Conservation (phyloP, 371 early-diverging fungal species). For the Blastocladiella emersonii region DNA sequence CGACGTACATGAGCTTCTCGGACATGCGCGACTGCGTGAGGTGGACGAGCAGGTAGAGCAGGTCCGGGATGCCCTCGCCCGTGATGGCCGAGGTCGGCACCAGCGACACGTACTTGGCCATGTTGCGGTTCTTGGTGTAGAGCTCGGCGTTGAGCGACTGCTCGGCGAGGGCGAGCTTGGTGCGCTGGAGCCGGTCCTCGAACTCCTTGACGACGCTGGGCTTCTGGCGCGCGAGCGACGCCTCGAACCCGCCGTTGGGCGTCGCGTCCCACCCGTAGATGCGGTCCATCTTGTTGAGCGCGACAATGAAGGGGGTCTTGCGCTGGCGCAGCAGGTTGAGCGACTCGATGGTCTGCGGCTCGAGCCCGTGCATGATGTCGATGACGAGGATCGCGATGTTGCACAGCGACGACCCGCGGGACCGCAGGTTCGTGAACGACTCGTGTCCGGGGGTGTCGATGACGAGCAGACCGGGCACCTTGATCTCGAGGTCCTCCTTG, state of each 20-base stretch:
- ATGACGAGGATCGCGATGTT: slow-evolving; percentile 99
- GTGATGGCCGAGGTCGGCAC: slow-evolving; percentile 99
- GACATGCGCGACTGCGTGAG: slow-evolving; percentile 94
- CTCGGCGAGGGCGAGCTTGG: slow-evolving; percentile 87
- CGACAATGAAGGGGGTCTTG: slow-evolving; percentile 99
- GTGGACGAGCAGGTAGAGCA: slow-evolving; percentile 83
- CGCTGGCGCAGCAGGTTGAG: slow-evolving; percentile 83
- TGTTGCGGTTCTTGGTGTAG: slow-evolving; percentile 94
- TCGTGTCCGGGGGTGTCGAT: slow-evolving; percentile 99
- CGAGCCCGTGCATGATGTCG: slow-evolving; percentile 99
- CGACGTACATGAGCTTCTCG: slow-evolving; percentile 87
- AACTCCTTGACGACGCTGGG: slow-evolving; percentile 75
- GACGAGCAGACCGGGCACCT: slow-evolving; percentile 95
- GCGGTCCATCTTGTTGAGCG: slow-evolving; percentile 99
- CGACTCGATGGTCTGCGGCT: slow-evolving; percentile 98
- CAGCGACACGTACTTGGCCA: slow-evolving; percentile 89
- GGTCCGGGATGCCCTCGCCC: slow-evolving; percentile 99
- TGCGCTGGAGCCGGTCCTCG: slow-evolving; percentile 64
- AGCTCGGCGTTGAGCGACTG: slow-evolving; percentile 93
- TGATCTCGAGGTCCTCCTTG: slow-evolving; percentile 30
- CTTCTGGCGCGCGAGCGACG: slow-evolving; percentile 67
- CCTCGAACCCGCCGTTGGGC: slow-evolving; percentile 68
- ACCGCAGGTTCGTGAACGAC: slow-evolving; percentile 97
- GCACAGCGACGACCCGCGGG: slow-evolving; percentile 98
- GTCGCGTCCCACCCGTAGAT: slow-evolving; percentile 90